Evolutionary conservation across 768 basidiomycete genomes (phyloP).

Genomic region (Neoboletus brunneissimus): DNA sequence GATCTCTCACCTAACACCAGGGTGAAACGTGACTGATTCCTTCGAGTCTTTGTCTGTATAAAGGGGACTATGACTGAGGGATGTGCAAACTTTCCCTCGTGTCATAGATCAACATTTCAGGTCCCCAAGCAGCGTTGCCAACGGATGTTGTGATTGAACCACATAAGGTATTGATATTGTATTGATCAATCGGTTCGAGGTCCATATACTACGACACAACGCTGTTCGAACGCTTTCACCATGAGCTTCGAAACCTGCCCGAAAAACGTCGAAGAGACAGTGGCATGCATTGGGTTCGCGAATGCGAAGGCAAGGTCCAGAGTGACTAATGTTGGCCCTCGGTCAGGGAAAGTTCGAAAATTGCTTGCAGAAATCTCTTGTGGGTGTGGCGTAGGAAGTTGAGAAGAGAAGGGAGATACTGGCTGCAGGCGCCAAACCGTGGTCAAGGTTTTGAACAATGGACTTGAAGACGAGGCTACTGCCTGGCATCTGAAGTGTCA

Average conservation of each 20-base stretch:
- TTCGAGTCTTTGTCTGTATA: neutral
- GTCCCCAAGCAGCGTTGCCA: neutral
- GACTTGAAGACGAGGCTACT: slow-evolving; percentile 64
- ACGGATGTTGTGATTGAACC: neutral
- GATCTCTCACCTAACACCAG: neutral
- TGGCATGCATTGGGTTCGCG: slow-evolving; percentile 80
- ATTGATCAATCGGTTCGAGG: slow-evolving; percentile 25
- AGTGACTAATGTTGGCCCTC: slow-evolving; percentile 72
- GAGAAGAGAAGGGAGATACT: slow-evolving; percentile 42
- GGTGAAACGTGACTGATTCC: neutral
- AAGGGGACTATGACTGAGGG: neutral
- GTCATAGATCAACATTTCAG: neutral
- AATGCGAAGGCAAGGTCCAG: slow-evolving; percentile 87
- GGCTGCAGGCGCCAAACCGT: slow-evolving; percentile 77
- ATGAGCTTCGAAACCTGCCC: slow-evolving; percentile 84
- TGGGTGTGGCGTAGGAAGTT: slow-evolving; percentile 27
- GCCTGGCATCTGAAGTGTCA: slow-evolving; percentile 46
- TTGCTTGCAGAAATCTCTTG: slow-evolving; percentile 1
- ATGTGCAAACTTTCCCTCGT: neutral
- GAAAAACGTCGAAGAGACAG: slow-evolving; percentile 81
- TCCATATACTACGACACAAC: slow-evolving; percentile 75
- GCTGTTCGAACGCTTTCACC: slow-evolving; percentile 89
- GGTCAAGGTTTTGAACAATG: slow-evolving; percentile 67
- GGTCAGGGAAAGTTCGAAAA: slow-evolving; percentile 10
- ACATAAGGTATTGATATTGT: neutral